Evolutionary conservation across 768 basidiomycete genomes (phyloP).

Genomic region (button mushroom (Agaricus bisporus)): DNA sequence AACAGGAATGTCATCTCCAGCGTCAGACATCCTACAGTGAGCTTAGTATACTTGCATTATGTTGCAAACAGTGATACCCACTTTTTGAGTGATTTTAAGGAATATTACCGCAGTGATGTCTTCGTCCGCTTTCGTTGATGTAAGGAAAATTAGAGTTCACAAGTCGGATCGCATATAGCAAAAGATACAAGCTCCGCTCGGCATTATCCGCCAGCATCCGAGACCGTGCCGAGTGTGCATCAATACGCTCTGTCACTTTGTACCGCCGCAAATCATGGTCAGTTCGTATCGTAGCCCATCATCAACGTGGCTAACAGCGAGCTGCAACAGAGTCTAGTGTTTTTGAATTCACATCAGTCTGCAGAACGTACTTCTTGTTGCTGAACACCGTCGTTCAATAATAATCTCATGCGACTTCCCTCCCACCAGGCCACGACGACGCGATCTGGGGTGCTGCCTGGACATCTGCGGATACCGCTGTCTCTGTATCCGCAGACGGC

Average conservation of each 20-base stretch:
- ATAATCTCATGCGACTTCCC: constrained; percentile 23
- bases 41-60: constrained; percentile 9
- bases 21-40: constrained; percentile 80
- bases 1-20: constrained; percentile 90
- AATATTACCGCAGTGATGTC: constrained; percentile 49
- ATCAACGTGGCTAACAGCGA: neutral
- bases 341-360: constrained; percentile 66
- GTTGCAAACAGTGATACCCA: constrained; percentile 15
- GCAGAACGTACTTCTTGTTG: constrained; percentile 58
- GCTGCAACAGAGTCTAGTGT: constrained; percentile 56
- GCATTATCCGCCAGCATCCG: constrained; percentile 30
- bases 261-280: constrained; percentile 24
- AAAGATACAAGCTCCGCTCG: constrained; percentile 47
- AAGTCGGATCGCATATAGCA: constrained; percentile 17
- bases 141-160: constrained; percentile 51
- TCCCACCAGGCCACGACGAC: constrained; percentile 64
- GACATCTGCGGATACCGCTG: constrained; percentile 56
- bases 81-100: constrained; percentile 32
- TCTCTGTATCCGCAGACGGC: constrained; percentile 78
- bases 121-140: constrained; percentile 97
- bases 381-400: constrained; percentile 20
- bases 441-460: constrained; percentile 75
- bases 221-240: constrained; percentile 15
- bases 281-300: constrained; percentile 10
- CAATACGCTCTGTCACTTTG: constrained; percentile 17